A percentile compares a stretch with the other conserved stretches of the same genome.
Evolutionary conservation across 306 rosid species (phyloP).

Genomic region (Calophaca sinica): DNA sequence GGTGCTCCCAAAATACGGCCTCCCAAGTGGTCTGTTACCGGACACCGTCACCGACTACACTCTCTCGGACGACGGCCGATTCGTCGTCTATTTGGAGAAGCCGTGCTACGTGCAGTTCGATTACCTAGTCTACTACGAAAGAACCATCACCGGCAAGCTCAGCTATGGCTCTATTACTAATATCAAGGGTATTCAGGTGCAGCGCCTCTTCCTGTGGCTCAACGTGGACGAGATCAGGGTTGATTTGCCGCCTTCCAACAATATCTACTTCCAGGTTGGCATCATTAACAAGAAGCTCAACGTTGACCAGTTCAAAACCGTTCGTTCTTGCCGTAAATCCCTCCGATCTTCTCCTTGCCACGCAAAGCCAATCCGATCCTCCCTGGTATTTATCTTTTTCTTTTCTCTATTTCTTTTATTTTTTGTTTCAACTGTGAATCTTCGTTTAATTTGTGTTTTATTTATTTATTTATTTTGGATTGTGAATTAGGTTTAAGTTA

Average conservation of each 20-base stretch:
- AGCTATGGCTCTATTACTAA: slow-evolving; percentile 74
- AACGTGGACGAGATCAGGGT: slow-evolving; percentile 88
- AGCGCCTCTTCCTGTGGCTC: slow-evolving; percentile 74
- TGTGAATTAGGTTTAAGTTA: not conserved
- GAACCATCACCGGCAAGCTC: slow-evolving; percentile 71
- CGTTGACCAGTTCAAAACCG: slow-evolving; percentile 72
- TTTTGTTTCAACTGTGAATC: not conserved
- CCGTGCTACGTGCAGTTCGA: slow-evolving; percentile 83
- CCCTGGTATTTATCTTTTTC: not conserved
- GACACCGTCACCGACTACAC: slow-evolving; percentile 64
- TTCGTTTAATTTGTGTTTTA: not conserved
- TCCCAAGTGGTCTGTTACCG: slow-evolving; percentile 83
- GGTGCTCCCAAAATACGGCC: slow-evolving; percentile 72
- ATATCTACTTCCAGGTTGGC: slow-evolving; percentile 86
- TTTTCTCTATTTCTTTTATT: not conserved
- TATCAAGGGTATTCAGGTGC: slow-evolving; percentile 82
- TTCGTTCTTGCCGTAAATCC: slow-evolving; percentile 67
- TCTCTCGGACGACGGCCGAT: slow-evolving; percentile 67
- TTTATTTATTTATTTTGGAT: not conserved
- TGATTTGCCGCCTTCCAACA: slow-evolving; percentile 86
- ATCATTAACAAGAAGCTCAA: slow-evolving; percentile 83
- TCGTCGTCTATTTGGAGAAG: slow-evolving; percentile 61
- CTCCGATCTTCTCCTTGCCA: slow-evolving; percentile 48
- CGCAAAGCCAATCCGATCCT: not conserved
- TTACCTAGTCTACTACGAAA: slow-evolving; percentile 76